A percentile compares a stretch with the other conserved stretches of the same genome.
Conservation (phyloP, 257 asterid species). For the Ligustrum vulgare region DNA sequence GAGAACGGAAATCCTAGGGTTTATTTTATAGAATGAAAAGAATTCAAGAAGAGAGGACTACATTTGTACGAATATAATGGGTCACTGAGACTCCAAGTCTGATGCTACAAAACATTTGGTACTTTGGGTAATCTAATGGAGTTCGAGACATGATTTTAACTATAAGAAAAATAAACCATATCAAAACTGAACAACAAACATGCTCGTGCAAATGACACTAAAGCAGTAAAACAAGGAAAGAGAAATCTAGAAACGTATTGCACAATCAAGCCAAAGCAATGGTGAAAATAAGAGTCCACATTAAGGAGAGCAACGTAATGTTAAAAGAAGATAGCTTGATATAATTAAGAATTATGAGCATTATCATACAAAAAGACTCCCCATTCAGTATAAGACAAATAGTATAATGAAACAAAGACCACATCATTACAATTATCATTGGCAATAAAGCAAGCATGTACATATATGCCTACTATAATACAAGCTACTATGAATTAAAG, state of each 20-base stretch:
- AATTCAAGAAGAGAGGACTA: not conserved
- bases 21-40: not conserved
- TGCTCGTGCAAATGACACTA: not conserved
- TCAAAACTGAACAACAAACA: not conserved
- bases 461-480: not conserved
- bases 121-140: not conserved
- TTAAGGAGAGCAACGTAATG: constrained; percentile 1
- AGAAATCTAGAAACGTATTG: not conserved
- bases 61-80: not conserved
- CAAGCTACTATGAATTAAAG: too few species aligned
- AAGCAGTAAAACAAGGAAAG: not conserved
- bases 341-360: constrained; percentile 6
- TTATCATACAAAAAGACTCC: constrained; percentile 8
- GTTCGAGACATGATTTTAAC: not conserved
- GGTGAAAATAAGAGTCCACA: not conserved
- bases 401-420: constrained; percentile 2
- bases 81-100: not conserved
- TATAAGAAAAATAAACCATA: not conserved
- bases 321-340: not conserved
- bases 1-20: too few species aligned
- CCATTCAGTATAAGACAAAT: not conserved
- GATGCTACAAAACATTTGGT: constrained; percentile 2
- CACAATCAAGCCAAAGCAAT: constrained; percentile 3
- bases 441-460: constrained; percentile 1
- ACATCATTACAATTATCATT: not conserved